Evolutionary conservation across 371 early-diverging fungal genomes (phyloP).

Genomic region (Zancudomyces culisetae): DNA sequence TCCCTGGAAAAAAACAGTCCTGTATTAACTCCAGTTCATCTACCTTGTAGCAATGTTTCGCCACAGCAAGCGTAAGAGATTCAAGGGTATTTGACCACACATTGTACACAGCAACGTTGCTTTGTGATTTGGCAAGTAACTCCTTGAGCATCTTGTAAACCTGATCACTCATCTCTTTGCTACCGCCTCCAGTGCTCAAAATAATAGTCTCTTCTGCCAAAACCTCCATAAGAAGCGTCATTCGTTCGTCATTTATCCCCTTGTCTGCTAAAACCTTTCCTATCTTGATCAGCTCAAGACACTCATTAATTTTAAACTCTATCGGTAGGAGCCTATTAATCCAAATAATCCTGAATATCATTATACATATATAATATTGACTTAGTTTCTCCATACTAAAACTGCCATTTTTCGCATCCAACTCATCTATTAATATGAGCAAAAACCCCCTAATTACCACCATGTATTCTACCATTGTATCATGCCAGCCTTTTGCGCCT

Average conservation of each 20-base stretch:
- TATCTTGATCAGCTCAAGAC: neutral
- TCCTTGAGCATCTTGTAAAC: neutral
- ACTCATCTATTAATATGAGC: too few relatives aligned
- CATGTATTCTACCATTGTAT: neutral
- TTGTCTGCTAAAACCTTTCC: neutral
- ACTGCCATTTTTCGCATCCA: too few relatives aligned
- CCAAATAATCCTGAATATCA: too few relatives aligned
- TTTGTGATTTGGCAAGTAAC: neutral
- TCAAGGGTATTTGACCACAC: slow-evolving; percentile 20
- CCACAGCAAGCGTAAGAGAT: slow-evolving; percentile 16
- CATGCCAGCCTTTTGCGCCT: too few relatives aligned
- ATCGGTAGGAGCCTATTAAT: neutral
- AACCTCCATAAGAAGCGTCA: neutral
- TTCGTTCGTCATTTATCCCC: neutral
- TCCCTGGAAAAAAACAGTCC: slow-evolving; percentile 20
- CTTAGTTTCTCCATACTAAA: too few relatives aligned
- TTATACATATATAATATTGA: too few relatives aligned
- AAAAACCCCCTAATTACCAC: neutral
- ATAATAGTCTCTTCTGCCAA: neutral
- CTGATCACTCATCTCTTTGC: neutral
- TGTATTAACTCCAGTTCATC: slow-evolving; percentile 21
- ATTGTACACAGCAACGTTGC: neutral
- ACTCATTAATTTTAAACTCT: neutral
- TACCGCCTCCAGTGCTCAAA: neutral
- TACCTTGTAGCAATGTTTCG: slow-evolving; percentile 9